Conservation (phyloP, 2,329 filamentous ascomycete species). For the Aspergillus ruber region DNA sequence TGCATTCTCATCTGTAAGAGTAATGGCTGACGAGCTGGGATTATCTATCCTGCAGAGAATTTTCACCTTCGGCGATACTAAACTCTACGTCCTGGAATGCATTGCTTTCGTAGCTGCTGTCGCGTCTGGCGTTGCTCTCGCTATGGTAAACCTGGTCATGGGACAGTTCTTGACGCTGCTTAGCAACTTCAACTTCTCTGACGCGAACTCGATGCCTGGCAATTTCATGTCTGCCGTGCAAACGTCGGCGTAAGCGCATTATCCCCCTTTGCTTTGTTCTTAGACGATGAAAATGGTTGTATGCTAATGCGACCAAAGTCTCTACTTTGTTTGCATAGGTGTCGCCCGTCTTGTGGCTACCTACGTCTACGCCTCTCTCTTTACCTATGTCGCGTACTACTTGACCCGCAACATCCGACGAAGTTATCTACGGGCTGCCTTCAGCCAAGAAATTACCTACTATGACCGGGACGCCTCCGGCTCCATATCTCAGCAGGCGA, state of each 20-base stretch:
- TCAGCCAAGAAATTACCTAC: conserved; percentile 26
- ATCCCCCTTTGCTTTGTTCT: not conserved
- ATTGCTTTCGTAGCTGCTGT: conserved; percentile 10
- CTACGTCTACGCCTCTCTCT: conserved; percentile 23
- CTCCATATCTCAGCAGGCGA: conserved; percentile 23
- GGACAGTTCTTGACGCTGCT: conserved; percentile 24
- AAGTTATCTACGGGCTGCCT: conserved; percentile 13
- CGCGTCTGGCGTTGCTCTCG: conserved; percentile 20
- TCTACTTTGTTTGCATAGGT: conserved; percentile 35
- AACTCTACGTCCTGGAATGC: not conserved
- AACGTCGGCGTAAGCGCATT: conserved; percentile 5
- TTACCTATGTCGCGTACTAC: conserved; percentile 5
- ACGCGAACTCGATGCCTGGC: conserved; percentile 5
- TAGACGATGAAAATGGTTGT: not conserved
- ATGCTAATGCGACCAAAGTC: conserved; percentile 8
- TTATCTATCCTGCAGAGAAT: conserved; percentile 3
- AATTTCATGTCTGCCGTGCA: conserved; percentile 12
- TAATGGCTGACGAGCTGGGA: not conserved
- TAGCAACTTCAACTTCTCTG: conserved; percentile 14
- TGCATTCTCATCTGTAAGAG: not conserved
- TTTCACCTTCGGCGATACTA: conserved; percentile 4
- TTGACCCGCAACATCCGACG: conserved; percentile 11
- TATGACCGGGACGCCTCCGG: conserved; percentile 22
- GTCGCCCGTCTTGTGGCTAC: conserved; percentile 27
- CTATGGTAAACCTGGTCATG: conserved; percentile 35